Conservation (phyloP, 73 alveolate species). For the Paramecium sexaurelia region DNA sequence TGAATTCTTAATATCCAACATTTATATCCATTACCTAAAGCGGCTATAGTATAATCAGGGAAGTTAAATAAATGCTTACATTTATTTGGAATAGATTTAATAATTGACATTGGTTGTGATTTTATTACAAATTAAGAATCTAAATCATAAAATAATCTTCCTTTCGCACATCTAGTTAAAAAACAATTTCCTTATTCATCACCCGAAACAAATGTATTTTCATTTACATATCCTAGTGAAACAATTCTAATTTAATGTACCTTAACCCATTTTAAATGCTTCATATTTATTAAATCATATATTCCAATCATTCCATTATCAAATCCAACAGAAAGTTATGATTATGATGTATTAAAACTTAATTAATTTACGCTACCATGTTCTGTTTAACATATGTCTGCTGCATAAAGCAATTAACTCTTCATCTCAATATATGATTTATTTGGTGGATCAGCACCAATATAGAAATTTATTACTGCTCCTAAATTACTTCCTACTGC, state of each 20-base stretch:
- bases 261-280: constrained; percentile 8
- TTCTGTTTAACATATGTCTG: constrained; percentile 26
- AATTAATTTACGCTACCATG: constrained; percentile 53
- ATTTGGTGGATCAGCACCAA: constrained; percentile 40
- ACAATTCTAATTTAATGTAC: neutral
- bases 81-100: neutral
- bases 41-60: constrained; percentile 6
- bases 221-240: neutral
- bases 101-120: neutral
- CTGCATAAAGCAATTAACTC: neutral
- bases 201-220: neutral
- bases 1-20: constrained; percentile 8
- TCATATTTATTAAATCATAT: constrained; percentile 1
- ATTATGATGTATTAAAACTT: neutral
- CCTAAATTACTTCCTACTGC: constrained; percentile 59
- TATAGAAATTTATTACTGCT: constrained; percentile 34
- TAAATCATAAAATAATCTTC: constrained; percentile 16
- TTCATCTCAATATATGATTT: neutral
- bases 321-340: constrained; percentile 11
- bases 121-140: neutral
- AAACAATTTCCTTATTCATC: constrained; percentile 52
- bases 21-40: constrained; percentile 45
- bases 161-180: constrained; percentile 6
- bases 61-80: neutral
- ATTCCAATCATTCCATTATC: constrained; percentile 46